A percentile compares a stretch with the other conserved stretches of the same genome.
Evolutionary conservation across 495 filamentous ascomycete species (phyloP).

Genomic region (Melanomma pulvis-pyrius): DNA sequence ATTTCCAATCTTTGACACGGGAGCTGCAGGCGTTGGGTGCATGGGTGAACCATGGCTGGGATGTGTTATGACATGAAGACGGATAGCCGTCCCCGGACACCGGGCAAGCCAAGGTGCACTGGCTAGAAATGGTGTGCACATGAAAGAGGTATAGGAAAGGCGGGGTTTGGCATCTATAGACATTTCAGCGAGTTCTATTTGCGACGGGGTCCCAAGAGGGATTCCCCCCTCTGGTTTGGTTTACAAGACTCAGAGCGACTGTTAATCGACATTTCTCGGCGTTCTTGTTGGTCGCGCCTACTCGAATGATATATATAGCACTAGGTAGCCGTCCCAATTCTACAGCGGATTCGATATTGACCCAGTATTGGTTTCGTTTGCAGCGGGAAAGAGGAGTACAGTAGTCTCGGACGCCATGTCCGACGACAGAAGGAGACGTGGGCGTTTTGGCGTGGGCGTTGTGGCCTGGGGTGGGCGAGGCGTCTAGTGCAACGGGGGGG

Average conservation of each 20-base stretch:
- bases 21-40: constrained; percentile 25
- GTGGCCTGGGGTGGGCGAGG: too few relatives aligned
- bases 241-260: constrained; percentile 14
- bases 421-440: not conserved
- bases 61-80: constrained; percentile 6
- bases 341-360: constrained; percentile 11
- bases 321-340: constrained; percentile 29
- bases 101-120: constrained; percentile 10
- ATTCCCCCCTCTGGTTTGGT: constrained; percentile 3
- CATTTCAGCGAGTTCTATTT: constrained; percentile 32
- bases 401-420: not conserved
- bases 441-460: too few relatives aligned
- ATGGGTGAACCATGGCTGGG: not conserved
- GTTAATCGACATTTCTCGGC: constrained; percentile 37
- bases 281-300: constrained; percentile 17
- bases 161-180: constrained; percentile 37
- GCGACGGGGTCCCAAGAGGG: constrained; percentile 6
- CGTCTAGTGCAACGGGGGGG: too few relatives aligned
- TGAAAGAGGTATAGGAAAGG: constrained; percentile 11
- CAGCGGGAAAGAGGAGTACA: not conserved
- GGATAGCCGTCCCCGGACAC: constrained; percentile 17
- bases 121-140: constrained; percentile 1
- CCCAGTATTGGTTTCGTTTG: not conserved
- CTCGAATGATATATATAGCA: constrained; percentile 27
- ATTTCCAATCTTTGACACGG: constrained; percentile 17